Evolutionary conservation across 495 filamentous ascomycete species (phyloP).

Genomic region (Hypomontagnella monticulosa): DNA sequence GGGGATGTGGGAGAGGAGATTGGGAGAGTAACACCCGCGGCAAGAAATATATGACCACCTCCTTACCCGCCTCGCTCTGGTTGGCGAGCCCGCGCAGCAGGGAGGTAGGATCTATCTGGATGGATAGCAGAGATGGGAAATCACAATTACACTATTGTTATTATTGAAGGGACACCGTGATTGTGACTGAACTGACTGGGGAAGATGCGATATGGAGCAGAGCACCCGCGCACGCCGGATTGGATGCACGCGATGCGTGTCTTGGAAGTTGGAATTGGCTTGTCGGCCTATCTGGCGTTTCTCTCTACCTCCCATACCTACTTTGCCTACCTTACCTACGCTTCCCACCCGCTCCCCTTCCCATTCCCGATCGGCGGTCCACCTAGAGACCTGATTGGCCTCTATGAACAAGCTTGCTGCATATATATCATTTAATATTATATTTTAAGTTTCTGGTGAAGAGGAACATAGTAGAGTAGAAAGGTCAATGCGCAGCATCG

Average conservation of each 20-base stretch:
- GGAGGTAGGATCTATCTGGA: slow-evolving; percentile 23
- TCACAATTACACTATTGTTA: slow-evolving; percentile 19
- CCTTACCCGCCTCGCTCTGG: slow-evolving; percentile 36
- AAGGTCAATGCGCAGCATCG: slow-evolving; percentile 15
- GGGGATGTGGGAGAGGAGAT: background rate
- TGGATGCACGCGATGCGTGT: slow-evolving; percentile 36
- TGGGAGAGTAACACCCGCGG: slow-evolving; percentile 33
- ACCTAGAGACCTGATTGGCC: slow-evolving; percentile 24
- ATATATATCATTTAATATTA: slow-evolving; percentile 16
- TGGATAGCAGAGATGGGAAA: slow-evolving; percentile 22
- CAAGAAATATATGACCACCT: slow-evolving; percentile 36
- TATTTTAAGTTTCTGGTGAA: background rate
- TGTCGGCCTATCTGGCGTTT: background rate
- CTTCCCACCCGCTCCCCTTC: no score
- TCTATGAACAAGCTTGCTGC: slow-evolving; percentile 15
- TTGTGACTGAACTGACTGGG: slow-evolving; percentile 39
- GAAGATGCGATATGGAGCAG: background rate
- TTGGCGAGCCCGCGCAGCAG: slow-evolving; percentile 18
- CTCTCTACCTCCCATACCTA: slow-evolving; percentile 11
- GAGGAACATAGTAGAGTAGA: background rate
- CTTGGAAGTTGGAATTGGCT: slow-evolving; percentile 39
- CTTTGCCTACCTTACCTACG: slow-evolving; percentile 7
- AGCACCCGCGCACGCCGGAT: slow-evolving; percentile 17
- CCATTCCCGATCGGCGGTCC: slow-evolving; percentile 28
- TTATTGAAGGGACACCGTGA: slow-evolving; percentile 14